Evolutionary conservation across 768 basidiomycete genomes (phyloP).

Genomic region (Melanogaster broomeanus): DNA sequence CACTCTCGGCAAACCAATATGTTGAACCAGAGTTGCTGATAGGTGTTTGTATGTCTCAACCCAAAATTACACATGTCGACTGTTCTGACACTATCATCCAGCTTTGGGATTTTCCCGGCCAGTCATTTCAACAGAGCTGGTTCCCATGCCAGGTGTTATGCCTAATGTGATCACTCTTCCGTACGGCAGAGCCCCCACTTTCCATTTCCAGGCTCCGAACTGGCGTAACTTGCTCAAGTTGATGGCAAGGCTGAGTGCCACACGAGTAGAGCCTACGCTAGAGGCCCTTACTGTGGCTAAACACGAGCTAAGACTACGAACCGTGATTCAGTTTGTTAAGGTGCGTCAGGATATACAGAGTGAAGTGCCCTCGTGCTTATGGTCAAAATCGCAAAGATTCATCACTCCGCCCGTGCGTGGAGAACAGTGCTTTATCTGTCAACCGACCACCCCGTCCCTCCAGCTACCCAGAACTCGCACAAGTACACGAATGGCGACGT

Average conservation of each 20-base stretch:
- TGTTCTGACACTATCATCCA: constrained; percentile 30
- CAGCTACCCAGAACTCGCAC: constrained; percentile 41
- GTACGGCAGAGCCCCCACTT: constrained; percentile 63
- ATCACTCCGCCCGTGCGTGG: constrained; percentile 64
- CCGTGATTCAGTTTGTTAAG: constrained; percentile 79
- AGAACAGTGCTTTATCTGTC: constrained; percentile 77
- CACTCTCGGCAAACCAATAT: constrained; percentile 40
- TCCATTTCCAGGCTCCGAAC: constrained; percentile 72
- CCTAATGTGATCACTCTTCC: constrained; percentile 77
- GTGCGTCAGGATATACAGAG: constrained; percentile 38
- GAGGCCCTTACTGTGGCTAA: constrained; percentile 64
- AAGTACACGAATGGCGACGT: constrained; percentile 62
- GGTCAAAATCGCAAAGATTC: constrained; percentile 43
- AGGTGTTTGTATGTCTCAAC: constrained; percentile 60
- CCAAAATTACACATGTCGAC: neutral
- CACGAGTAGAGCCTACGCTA: constrained; percentile 68
- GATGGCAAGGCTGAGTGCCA: constrained; percentile 71
- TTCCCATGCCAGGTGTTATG: constrained; percentile 53
- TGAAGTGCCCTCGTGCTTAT: neutral
- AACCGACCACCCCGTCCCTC: constrained; percentile 66
- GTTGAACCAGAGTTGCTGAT: constrained; percentile 57
- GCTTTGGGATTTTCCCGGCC: constrained; percentile 72
- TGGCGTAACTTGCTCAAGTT: constrained; percentile 77
- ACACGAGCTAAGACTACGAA: constrained; percentile 60
- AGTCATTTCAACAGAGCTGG: constrained; percentile 46